Percentiles rank a stretch among this genome's conserved stretches.
These are phyloP conservation scores for Ustilago vetiveriae DNA, from an alignment of 1,284 basidiomycete species.

Conservation along the genomic window DNA sequence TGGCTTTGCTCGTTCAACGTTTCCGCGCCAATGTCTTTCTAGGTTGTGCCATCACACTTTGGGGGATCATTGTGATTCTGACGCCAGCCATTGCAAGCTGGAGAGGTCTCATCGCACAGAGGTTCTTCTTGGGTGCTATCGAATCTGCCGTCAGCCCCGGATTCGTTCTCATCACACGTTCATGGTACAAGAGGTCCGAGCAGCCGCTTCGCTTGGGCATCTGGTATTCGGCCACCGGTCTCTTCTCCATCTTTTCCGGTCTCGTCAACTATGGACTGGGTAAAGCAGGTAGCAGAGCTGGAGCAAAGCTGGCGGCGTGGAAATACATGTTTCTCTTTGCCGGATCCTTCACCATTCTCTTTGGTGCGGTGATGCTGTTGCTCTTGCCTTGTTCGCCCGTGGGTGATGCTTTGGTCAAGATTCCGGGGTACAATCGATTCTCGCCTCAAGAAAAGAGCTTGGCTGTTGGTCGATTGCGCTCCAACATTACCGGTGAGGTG, in stretches of 20 bases:
- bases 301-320: conserved; percentile 68
- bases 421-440: conserved; percentile 54
- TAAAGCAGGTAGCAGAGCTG: conserved; percentile 58
- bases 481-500: conserved; percentile 66
- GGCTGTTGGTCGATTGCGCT: conserved; percentile 67
- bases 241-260: conserved; percentile 69
- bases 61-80: conserved; percentile 70
- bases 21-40: conserved; percentile 67
- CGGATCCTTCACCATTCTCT: conserved; percentile 70
- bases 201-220: conserved; percentile 63
- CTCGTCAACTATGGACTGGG: conserved; percentile 71
- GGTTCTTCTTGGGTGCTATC: conserved; percentile 62
- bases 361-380: conserved; percentile 68
- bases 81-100: conserved; percentile 68
- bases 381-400: conserved; percentile 69
- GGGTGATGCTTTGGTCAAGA: conserved; percentile 37
- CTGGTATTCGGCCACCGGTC: conserved; percentile 71
- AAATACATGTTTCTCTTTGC: conserved; percentile 71
- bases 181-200: conserved; percentile 70
- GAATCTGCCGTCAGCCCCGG: conserved; percentile 70
- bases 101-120: conserved; percentile 70
- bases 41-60: conserved; percentile 64
- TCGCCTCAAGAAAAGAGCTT: conserved; percentile 36
- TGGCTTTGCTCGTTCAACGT: conserved; percentile 69
- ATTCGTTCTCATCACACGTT: conserved; percentile 70